Evolutionary conservation across 192 early-diverging fungal species (phyloP).

Genomic region (Kappamyces sp.): DNA sequence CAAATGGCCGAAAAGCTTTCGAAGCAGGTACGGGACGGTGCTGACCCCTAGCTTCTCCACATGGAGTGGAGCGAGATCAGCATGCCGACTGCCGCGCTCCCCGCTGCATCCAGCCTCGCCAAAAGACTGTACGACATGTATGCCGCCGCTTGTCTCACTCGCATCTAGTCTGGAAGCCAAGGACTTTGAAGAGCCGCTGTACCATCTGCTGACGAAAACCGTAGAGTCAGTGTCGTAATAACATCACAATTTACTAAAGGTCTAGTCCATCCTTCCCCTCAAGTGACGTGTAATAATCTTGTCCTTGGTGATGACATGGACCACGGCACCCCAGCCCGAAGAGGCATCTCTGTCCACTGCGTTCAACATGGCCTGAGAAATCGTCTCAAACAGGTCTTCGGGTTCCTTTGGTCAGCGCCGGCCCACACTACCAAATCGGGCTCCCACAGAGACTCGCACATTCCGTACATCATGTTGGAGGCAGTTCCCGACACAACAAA

Average conservation of each 20-base stretch:
- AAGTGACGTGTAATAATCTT: slow-evolving; percentile 82
- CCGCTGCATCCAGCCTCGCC: too few relatives aligned
- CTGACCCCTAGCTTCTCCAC: too few relatives aligned
- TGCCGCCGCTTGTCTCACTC: too few relatives aligned
- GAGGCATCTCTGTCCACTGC: slow-evolving; percentile 92
- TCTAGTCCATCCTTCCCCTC: slow-evolving; percentile 59
- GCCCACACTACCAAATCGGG: slow-evolving; percentile 70
- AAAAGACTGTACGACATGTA: too few relatives aligned
- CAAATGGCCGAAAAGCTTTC: too few relatives aligned
- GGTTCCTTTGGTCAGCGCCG: slow-evolving; percentile 52
- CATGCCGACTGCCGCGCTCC: too few relatives aligned
- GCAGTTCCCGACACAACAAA: slow-evolving; percentile 95
- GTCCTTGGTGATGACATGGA: slow-evolving; percentile 86
- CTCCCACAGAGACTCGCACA: slow-evolving; percentile 97
- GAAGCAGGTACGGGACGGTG: too few relatives aligned
- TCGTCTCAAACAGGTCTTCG: slow-evolving; percentile 95
- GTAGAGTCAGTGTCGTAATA: too few relatives aligned
- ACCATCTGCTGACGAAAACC: too few relatives aligned
- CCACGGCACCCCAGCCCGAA: slow-evolving; percentile 95
- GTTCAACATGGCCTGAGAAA: slow-evolving; percentile 89
- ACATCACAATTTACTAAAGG: neutral
- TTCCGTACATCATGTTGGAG: slow-evolving; percentile 80
- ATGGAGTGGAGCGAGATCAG: too few relatives aligned
- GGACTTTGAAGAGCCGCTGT: too few relatives aligned
- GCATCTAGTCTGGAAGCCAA: too few relatives aligned